A percentile compares a stretch with the other conserved stretches of the same genome.
These are phyloP conservation scores for Claviceps lovelessii DNA, from an alignment of 2,329 filamentous ascomycete genomes.

Conservation along the genomic window DNA sequence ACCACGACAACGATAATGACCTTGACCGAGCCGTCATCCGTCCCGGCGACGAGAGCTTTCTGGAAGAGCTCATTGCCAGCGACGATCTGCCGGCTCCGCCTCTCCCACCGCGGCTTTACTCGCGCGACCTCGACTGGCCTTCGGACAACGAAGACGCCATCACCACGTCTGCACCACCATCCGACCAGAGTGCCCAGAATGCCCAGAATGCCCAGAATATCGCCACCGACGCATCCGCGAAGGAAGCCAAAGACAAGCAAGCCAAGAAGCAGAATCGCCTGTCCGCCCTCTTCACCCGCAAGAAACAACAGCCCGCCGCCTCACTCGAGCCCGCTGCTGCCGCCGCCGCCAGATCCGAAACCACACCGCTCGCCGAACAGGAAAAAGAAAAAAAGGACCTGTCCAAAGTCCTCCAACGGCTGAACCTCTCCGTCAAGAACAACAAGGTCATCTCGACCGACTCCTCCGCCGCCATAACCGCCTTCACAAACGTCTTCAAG, in stretches of 20 bases:
- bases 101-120: conserved; percentile 38
- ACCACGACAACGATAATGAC: conserved; percentile 6
- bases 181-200: conserved; percentile 13
- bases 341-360: conserved; percentile 14
- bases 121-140: conserved; percentile 35
- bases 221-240: conserved; percentile 13
- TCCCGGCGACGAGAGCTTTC: conserved; percentile 43
- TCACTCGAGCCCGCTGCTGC: conserved; percentile 14
- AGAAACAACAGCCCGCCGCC: conserved; percentile 28
- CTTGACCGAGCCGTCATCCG: conserved; percentile 31
- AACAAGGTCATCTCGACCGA: conserved; percentile 78
- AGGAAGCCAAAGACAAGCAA: conserved; percentile 14
- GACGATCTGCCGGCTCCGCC: conserved; percentile 34
- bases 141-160: conserved; percentile 18
- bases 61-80: conserved; percentile 36
- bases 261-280: conserved; percentile 23
- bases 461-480: conserved; percentile 63
- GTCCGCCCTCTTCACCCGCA: conserved; percentile 21
- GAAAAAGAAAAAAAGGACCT: conserved; percentile 55
- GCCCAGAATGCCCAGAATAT: conserved; percentile 7
- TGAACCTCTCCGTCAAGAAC: conserved; percentile 72
- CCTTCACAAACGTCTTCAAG: conserved; percentile 82
- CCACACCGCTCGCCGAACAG: conserved; percentile 20
- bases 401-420: conserved; percentile 61
- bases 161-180: conserved; percentile 10